Base-by-base conservation (phyloP, 768 basidiomycete genomes). In the Tricholoma sp. region DNA sequence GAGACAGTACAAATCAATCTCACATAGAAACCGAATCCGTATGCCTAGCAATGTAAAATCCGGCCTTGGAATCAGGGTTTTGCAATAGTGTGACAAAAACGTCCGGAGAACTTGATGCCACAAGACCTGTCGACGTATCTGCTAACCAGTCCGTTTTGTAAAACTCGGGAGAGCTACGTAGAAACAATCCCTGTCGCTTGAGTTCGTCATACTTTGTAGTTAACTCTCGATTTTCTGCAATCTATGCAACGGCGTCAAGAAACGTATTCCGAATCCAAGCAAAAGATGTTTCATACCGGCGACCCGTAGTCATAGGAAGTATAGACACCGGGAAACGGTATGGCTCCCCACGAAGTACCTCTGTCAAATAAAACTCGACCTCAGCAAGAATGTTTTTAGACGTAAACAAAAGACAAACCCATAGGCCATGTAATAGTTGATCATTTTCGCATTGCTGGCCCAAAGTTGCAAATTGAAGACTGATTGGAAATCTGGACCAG, bases 361-460 rank as follows among this genome's bases (percentile, higher is more conserved):
- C 91, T 91, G 57, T 51, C 50, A 45, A 50, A 18, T 29, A 29
- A 8, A 27, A 27, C 24, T 4, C n/a, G 8, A 11, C 22, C 19
- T 11, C 34, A 49, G 22, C 29, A 22, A 45, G 53, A 35, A 35
- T 11, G 1, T 31, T 9, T n/a, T 58, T 3, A 22, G 50, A 35
- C 46, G 27, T n/a, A 10, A 1, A 52, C 1, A 41, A 56, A n/a
- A 3, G 47, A 22, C 72, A 58, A 66, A 87, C 87, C 87, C 90
- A 63, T 84, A 91, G 54, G 91, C 62, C 92, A 94, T 93, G 70
- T 94, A 94, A 59, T 88, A 89, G 63, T 82, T 91, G 57, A 92
- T 83, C 46, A 94, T 64, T 64, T 92, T 94, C 1, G 83, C 88
- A 69, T 92, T 93, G 50, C 81, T 79, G 9, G 91, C 89, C 86